These are phyloP conservation scores for Leishmania major DNA, from an alignment of 208 protist species.

Conservation along the genomic window DNA sequence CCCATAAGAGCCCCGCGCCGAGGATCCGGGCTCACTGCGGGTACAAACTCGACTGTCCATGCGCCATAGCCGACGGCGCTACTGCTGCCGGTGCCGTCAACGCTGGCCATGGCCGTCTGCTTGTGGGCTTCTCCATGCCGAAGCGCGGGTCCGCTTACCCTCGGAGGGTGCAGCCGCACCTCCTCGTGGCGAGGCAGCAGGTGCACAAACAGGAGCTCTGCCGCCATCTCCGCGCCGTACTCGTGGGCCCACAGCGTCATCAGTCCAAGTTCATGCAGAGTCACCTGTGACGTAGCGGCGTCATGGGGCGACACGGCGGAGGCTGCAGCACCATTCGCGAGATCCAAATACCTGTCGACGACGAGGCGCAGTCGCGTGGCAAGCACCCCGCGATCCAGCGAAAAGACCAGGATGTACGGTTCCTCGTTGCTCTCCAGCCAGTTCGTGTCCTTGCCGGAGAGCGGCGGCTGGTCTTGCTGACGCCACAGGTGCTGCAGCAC, in stretches of 20 bases:
- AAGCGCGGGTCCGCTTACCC: neutral
- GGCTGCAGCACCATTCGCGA: neutral
- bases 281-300: constrained; percentile 14
- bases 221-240: constrained; percentile 43
- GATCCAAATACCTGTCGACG: constrained; percentile 22
- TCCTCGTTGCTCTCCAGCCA: constrained; percentile 30
- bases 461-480: neutral
- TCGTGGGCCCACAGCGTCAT: constrained; percentile 66
- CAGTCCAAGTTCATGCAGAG: constrained; percentile 36
- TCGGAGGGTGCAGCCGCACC: constrained; percentile 24
- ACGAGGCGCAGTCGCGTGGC: constrained; percentile 36
- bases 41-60: constrained; percentile 18
- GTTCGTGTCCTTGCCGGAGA: neutral
- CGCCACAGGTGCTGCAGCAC: constrained; percentile 10
- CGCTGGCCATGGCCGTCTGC: constrained; percentile 5
- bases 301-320: neutral
- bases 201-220: constrained; percentile 53
- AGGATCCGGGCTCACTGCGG: neutral
- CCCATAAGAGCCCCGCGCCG: neutral
- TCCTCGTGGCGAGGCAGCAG: constrained; percentile 28
- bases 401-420: constrained; percentile 30
- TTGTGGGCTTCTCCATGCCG: neutral
- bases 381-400: constrained; percentile 25
- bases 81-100: neutral
- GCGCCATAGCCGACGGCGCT: constrained; percentile 3